Evolutionary conservation across 202 grass and related monocot genomes (phyloP).

Genomic region (Zoysia matrella): DNA sequence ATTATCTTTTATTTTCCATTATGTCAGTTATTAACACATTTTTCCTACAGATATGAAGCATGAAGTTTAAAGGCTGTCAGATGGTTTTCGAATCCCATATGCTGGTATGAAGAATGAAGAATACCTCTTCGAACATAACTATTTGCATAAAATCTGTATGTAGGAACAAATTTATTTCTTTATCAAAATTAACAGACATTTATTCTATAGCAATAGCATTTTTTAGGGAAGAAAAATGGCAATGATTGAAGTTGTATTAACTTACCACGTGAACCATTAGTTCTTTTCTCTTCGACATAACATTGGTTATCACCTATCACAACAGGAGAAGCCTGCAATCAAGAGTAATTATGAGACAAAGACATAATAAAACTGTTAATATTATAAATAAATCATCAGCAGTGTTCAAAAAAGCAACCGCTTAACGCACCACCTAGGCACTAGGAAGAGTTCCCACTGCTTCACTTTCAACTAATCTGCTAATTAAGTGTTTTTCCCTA

Average conservation of each 20-base stretch:
- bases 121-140: not conserved
- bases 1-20: not conserved
- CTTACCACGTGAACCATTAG: slow-evolving; percentile 74
- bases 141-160: not conserved
- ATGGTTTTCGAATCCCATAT: not conserved
- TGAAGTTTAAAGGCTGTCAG: too few species aligned
- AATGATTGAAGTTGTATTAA: not conserved
- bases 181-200: not conserved
- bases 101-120: not conserved
- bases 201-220: not conserved
- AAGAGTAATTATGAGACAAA: slow-evolving; percentile 31
- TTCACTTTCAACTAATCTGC: too few species aligned
- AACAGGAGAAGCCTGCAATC: slow-evolving; percentile 81
- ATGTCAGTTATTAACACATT: not conserved
- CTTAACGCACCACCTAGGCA: too few species aligned
- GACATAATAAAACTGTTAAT: not conserved
- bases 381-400: slow-evolving; percentile 3
- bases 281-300: slow-evolving; percentile 82
- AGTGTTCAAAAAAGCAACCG: not conserved
- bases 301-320: slow-evolving; percentile 66
- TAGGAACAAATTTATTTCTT: not conserved
- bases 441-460: too few species aligned
- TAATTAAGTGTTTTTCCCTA: too few species aligned
- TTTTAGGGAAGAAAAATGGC: not conserved
- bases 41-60: slow-evolving; percentile 7